These are phyloP conservation scores for Aspergillus tubingensis DNA, from an alignment of 2,329 filamentous ascomycete genomes.

Conservation along the genomic window DNA sequence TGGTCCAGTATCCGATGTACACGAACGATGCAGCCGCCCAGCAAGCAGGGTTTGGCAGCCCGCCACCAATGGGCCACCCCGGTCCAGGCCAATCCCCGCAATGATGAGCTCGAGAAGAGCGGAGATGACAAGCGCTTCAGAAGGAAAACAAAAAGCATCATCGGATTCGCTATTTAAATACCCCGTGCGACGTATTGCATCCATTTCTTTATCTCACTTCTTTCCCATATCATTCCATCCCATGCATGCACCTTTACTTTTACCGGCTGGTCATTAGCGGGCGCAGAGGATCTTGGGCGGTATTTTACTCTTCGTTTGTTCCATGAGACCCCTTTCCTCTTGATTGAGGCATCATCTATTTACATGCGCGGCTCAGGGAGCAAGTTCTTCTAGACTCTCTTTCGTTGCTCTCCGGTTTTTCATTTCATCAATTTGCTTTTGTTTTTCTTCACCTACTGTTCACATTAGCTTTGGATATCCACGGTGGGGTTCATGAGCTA, in stretches of 20 bases:
- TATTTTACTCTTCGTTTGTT: constrained; percentile 25
- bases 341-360: constrained; percentile 2
- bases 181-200: constrained; percentile 17
- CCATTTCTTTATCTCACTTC: constrained; percentile 13
- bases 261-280: constrained; percentile 41
- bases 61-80: constrained; percentile 36
- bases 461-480: constrained; percentile 17
- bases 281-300: constrained; percentile 40
- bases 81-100: constrained; percentile 29
- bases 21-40: constrained; percentile 26
- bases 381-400: constrained; percentile 4
- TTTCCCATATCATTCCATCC: constrained; percentile 17
- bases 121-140: background rate
- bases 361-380: constrained; percentile 1
- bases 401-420: background rate
- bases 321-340: constrained; percentile 11
- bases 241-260: constrained; percentile 29
- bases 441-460: constrained; percentile 2
- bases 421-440: background rate
- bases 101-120: constrained; percentile 17
- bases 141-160: background rate
- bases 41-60: constrained; percentile 30
- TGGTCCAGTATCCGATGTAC: constrained; percentile 39
- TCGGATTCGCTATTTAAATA: constrained; percentile 17
- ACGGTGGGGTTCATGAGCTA: constrained; percentile 20